Evolutionary conservation across 805 yeast species (phyloP).

Genomic region (Jamesozyma gamospora): DNA sequence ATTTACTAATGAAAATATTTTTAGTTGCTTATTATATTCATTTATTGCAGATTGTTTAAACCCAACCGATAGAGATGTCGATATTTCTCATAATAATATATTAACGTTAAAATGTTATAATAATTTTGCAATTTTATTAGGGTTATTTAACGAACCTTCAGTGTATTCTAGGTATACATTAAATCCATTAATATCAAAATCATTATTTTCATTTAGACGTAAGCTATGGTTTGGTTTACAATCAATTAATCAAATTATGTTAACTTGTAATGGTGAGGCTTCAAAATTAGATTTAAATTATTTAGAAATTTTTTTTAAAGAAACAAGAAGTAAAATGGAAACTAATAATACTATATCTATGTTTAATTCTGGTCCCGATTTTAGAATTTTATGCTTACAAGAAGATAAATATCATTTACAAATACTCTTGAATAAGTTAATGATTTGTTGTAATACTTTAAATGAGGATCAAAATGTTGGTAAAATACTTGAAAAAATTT

Average conservation of each 20-base stretch:
- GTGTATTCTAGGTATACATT: conserved; percentile 3
- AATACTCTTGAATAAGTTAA: conserved; percentile 5
- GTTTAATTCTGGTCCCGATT: conserved; percentile 3
- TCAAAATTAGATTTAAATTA: conserved; percentile 4
- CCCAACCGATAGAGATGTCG: conserved; percentile 6
- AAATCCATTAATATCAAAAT: not conserved
- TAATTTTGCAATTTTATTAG: conserved; percentile 6
- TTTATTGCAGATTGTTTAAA: conserved; percentile 6
- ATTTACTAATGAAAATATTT: conserved; percentile 7
- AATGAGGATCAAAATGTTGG: conserved; percentile 5
- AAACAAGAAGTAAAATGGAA: not conserved
- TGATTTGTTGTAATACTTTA: conserved; percentile 3
- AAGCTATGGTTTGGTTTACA: conserved; percentile 16
- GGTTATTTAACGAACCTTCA: conserved; percentile 8
- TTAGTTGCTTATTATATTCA: conserved; percentile 7
- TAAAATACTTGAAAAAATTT: conserved; percentile 7
- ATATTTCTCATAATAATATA: conserved; percentile 4
- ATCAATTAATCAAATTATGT: conserved; percentile 7
- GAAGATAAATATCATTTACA: conserved; percentile 13
- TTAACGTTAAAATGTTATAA: conserved; percentile 6
- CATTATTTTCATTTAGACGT: conserved; percentile 4
- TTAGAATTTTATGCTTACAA: conserved; percentile 5
- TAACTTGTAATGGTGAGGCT: conserved; percentile 6
- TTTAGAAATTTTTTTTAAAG: conserved; percentile 5
- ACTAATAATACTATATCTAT: not conserved